Evolutionary conservation across 108 stramenopile species (phyloP), one percentile per base, ranked within the genome.

Genomic region (Cyclostephanos tholiformis): DNA sequence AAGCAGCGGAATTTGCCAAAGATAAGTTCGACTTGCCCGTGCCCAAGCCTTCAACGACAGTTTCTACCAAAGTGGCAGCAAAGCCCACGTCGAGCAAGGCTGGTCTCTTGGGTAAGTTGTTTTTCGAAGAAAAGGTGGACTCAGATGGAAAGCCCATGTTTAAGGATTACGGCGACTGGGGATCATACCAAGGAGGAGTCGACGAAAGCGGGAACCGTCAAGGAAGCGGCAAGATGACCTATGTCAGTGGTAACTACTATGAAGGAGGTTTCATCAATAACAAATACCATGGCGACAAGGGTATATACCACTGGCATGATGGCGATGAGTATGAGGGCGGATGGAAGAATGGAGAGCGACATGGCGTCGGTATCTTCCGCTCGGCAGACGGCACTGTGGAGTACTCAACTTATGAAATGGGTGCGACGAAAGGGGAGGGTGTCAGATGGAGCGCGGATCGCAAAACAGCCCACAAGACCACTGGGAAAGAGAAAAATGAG

Each of bases 111-210:
- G 52, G 19, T 0, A 53, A 8, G 7, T 53, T 29, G 50, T 8
- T 49, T 49, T 22, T 32, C 0, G 3, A 50, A n/a, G 0, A 35
- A 35, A 43, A 19, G 32, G 9, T 43, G 43, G 39, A 19, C 6
- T 25, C 70, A 7, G 58, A 70, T 29, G 69, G 58, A 43, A 70
- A 30, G 27, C 59, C 14, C 12, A 61, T 60, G 25, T 62, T 48
- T 27, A 71, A 71, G 29, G 70, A 69, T 57, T 36, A 69, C 57
- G 67, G 75, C 50, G 75, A 68, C 11, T 67, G 67, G 67, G 75
- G 75, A 9, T 44, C 67, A 22, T 76, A 68, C 29, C 44, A 50
- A 13, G 75, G 75, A 49, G 73, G 14, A 17, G 49, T 36, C 25
- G 66, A 76, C n/a, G 23, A 17, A 3, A 26, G 51, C 48, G 75